Evolutionary conservation across 2,329 filamentous ascomycete genomes (phyloP).

Genomic region (Scopulariopsis brevicaulis): DNA sequence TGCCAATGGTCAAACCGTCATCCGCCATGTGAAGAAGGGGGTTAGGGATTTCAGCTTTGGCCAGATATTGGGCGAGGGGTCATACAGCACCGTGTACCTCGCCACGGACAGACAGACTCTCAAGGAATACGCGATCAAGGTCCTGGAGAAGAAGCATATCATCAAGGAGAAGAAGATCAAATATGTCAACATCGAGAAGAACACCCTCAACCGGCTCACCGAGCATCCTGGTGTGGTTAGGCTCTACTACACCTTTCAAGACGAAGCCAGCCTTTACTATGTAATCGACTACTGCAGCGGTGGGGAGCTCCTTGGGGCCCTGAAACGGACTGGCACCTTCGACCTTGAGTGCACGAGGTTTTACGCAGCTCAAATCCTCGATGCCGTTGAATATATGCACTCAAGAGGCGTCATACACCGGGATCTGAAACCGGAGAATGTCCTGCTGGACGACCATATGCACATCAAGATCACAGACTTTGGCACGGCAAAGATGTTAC

Average conservation of each 20-base stretch:
- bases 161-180: constrained; percentile 99
- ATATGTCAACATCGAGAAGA: constrained; percentile 99
- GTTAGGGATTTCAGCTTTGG: constrained; percentile 96
- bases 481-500: constrained; percentile 87
- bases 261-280: constrained; percentile 92
- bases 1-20: constrained; percentile 68
- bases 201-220: constrained; percentile 89
- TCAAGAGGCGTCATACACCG: constrained; percentile 90
- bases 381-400: constrained; percentile 96
- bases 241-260: constrained; percentile 97
- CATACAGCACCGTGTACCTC: constrained; percentile 90
- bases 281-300: constrained; percentile 88
- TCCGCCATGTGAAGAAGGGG: constrained; percentile 86
- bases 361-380: constrained; percentile 90
- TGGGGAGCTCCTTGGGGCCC: constrained; percentile 79
- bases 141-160: constrained; percentile 95
- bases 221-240: constrained; percentile 95
- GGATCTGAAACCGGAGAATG: constrained; percentile 94
- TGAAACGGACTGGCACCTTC: constrained; percentile 92
- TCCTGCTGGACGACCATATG: constrained; percentile 89
- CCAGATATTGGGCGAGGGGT: constrained; percentile 82
- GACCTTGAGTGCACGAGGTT: constrained; percentile 91
- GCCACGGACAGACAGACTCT: constrained; percentile 88
- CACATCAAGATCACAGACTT: constrained; percentile 99
- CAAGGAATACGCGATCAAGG: constrained; percentile 96